Base-by-base conservation (phyloP, 2,329 filamentous ascomycete species). In the Trichoderma citrinoviride region DNA sequence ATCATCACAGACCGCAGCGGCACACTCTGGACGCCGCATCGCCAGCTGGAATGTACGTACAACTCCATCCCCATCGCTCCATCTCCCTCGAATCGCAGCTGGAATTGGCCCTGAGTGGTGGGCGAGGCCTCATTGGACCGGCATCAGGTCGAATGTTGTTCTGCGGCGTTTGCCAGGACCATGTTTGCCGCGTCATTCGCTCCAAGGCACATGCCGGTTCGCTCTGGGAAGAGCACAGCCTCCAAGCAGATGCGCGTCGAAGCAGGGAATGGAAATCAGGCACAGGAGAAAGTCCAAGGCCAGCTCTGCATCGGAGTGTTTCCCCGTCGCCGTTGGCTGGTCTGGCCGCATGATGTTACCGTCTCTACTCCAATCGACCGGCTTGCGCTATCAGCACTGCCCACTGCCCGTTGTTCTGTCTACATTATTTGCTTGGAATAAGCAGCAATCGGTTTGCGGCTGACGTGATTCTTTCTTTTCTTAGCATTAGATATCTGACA, bases 1-100 rank as follows among this genome's bases (percentile, higher is more conserved):
- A 14, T 3, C 33, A 37, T 33, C 56, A 27, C 27, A 71, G 69
- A 69, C 67, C 37, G 71, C 74, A 37, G 68, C 10, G 33, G 33
- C 33, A 37, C 33, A 37, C 33, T 37, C 14, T 37, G 33, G 12
- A 10, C 3, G 46, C 40, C 23, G 25, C 47, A 43, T 61, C 47
- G 7, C 40, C 58, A 23, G 33, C 27, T 62, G 60, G 60, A 62
- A 62, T 62, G 60, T 62, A 62, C 14, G 60, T 62, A 27, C n/a
- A 12, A 19, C 41, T 27, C 19, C 12, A 37, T 37, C 12, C 14
- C 12, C 12, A n/a, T 37, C 33, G 14, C 33, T 37, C 33, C 33
- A 37, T 37, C 33, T 37, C 33, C 21, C 33, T 37, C 46, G 10
- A 19, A 10, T 25, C n/a, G 44, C 21, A 4, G 12, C 33, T 61